Conservation (phyloP, 805 yeast genomes). For the Pichia phayaonensis region DNA sequence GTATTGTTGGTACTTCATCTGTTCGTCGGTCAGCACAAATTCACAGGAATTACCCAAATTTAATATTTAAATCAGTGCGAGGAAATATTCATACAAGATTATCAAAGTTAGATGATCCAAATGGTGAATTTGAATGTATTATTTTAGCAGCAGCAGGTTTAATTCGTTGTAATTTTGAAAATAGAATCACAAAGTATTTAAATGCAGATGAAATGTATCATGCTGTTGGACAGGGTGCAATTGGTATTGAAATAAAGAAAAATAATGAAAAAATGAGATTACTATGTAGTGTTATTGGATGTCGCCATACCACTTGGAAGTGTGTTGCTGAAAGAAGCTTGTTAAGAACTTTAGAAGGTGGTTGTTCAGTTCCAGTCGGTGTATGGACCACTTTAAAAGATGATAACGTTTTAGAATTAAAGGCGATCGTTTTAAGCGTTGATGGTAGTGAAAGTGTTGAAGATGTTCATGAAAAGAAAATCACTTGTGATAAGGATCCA, state of each 20-base stretch:
- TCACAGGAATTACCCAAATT: conserved; percentile 65
- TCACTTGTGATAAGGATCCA: conserved; percentile 48
- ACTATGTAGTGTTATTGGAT: conserved; percentile 58
- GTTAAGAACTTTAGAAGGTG: conserved; percentile 88
- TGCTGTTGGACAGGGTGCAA: conserved; percentile 99
- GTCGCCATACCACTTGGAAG: conserved; percentile 57
- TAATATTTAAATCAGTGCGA: conserved; percentile 75
- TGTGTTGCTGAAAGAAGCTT: conserved; percentile 85
- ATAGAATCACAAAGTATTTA: conserved; percentile 67
- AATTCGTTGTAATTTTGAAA: conserved; percentile 59
- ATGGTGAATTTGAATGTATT: conserved; percentile 53
- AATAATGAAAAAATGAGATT: conserved; percentile 52
- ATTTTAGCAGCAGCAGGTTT: conserved; percentile 92
- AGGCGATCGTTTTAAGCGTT: conserved; percentile 74
- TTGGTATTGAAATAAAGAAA: conserved; percentile 82
- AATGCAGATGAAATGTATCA: conserved; percentile 78
- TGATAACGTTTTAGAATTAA: conserved; percentile 38
- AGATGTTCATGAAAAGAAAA: conserved; percentile 35
- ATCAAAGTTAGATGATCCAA: conserved; percentile 67
- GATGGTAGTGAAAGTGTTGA: conserved; percentile 73
- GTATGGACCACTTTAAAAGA: conserved; percentile 52
- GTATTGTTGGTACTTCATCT: conserved; percentile 91
- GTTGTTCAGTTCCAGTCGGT: conserved; percentile 97
- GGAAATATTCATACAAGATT: conserved; percentile 81
- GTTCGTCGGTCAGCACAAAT: conserved; percentile 91